Percentiles rank a stretch among this genome's conserved stretches.
Conservation (phyloP, 1,139 yeast species). For the Yamadazyma songkhlaensis region DNA sequence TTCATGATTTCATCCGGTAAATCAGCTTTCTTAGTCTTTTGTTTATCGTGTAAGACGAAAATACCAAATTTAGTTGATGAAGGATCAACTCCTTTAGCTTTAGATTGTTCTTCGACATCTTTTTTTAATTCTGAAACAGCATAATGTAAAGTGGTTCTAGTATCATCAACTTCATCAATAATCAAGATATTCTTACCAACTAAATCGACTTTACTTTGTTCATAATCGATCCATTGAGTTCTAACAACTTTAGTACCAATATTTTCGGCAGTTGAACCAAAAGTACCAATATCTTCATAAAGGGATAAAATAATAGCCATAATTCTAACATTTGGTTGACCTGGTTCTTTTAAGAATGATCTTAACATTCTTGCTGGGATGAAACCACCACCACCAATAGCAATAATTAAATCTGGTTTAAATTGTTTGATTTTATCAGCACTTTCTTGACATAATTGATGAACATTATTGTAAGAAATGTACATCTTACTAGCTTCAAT, state of each 20-base stretch:
- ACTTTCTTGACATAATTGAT: slow-evolving; percentile 85
- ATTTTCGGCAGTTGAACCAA: slow-evolving; percentile 55
- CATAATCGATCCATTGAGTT: slow-evolving; percentile 94
- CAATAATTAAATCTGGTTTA: slow-evolving; percentile 85
- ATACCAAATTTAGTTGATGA: slow-evolving; percentile 75
- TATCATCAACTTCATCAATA: slow-evolving; percentile 94
- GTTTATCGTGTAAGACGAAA: slow-evolving; percentile 91
- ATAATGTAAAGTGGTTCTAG: slow-evolving; percentile 91
- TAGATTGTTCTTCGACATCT: slow-evolving; percentile 65
- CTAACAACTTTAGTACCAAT: slow-evolving; percentile 86
- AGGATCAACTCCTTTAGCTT: slow-evolving; percentile 45
- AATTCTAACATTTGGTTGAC: slow-evolving; percentile 84
- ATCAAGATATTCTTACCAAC: slow-evolving; percentile 81
- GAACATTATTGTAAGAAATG: slow-evolving; percentile 89
- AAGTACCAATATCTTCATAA: slow-evolving; percentile 75
- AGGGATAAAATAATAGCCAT: slow-evolving; percentile 91
- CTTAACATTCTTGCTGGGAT: slow-evolving; percentile 95
- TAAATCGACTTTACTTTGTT: slow-evolving; percentile 58
- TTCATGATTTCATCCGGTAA: slow-evolving; percentile 63
- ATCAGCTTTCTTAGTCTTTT: slow-evolving; percentile 81
- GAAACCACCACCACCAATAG: slow-evolving; percentile 93
- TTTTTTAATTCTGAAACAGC: slow-evolving; percentile 84
- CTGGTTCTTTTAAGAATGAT: slow-evolving; percentile 82
- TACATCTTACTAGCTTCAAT: slow-evolving; percentile 58
- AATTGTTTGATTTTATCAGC: slow-evolving; percentile 69